These are phyloP conservation scores for Tylopilus sp. DNA, from an alignment of 1,284 basidiomycete species.

Conservation along the genomic window DNA sequence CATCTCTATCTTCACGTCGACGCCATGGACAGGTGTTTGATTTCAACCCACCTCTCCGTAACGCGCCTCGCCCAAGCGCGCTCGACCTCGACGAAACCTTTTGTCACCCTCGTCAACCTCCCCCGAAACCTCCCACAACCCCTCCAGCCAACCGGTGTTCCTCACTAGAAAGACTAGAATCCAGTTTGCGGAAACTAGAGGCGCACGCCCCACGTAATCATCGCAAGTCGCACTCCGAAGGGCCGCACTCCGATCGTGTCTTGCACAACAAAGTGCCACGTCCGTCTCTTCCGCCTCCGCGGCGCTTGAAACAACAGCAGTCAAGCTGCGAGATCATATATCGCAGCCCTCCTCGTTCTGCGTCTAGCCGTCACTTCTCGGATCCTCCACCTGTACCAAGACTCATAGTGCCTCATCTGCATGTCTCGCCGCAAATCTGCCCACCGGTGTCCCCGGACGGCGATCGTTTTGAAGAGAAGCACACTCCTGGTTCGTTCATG, in stretches of 20 bases:
- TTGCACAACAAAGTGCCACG: slow-evolving; percentile 9
- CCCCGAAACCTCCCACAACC: slow-evolving; percentile 18
- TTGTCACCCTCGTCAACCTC: slow-evolving; percentile 18
- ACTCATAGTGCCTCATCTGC: not conserved
- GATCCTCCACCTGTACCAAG: slow-evolving; percentile 7
- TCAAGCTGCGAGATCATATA: slow-evolving; percentile 5
- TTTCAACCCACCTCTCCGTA: slow-evolving; percentile 6
- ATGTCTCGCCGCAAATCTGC: not conserved
- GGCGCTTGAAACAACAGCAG: slow-evolving; percentile 15
- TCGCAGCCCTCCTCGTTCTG: not conserved
- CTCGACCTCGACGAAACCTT: slow-evolving; percentile 15
- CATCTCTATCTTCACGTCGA: slow-evolving; percentile 14
- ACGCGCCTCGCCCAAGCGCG: not conserved
- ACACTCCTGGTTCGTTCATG: slow-evolving; percentile 29
- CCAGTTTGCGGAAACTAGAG: slow-evolving; percentile 28
- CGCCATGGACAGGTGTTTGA: slow-evolving; percentile 31
- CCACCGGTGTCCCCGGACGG: not conserved
- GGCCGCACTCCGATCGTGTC: slow-evolving; percentile 1
- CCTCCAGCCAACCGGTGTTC: slow-evolving; percentile 19
- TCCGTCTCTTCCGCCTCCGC: slow-evolving; percentile 23
- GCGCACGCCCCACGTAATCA: slow-evolving; percentile 27
- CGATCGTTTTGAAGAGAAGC: slow-evolving; percentile 1
- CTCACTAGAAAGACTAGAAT: slow-evolving; percentile 32
- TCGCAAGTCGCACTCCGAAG: slow-evolving; percentile 28
- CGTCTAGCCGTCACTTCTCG: slow-evolving; percentile 5